Conservation (phyloP, 805 yeast species). For the Lipomyces yamanashiensis region DNA sequence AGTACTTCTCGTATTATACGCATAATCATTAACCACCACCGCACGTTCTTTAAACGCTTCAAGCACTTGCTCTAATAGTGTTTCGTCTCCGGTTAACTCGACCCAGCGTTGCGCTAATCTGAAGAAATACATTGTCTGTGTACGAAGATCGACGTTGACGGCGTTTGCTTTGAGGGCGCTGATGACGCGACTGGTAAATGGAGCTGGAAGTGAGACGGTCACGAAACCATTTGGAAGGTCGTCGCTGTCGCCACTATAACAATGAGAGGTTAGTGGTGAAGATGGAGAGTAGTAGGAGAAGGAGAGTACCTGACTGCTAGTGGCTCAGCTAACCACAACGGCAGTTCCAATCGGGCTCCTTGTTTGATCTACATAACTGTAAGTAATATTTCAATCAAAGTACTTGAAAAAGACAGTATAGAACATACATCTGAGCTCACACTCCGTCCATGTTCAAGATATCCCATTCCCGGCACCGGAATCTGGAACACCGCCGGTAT, state of each 20-base stretch:
- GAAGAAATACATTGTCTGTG: slow-evolving; percentile 69
- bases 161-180: slow-evolving; percentile 84
- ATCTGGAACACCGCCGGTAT: slow-evolving; percentile 80
- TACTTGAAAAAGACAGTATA: too few relatives aligned
- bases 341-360: slow-evolving; percentile 73
- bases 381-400: background rate
- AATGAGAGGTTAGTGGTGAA: slow-evolving; percentile 42
- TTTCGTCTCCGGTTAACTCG: slow-evolving; percentile 66
- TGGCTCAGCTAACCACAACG: slow-evolving; percentile 85
- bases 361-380: slow-evolving; percentile 50
- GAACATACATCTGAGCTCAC: slow-evolving; percentile 25
- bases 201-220: slow-evolving; percentile 71
- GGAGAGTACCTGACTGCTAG: slow-evolving; percentile 59
- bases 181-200: slow-evolving; percentile 64
- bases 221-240: slow-evolving; percentile 55
- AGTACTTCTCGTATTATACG: slow-evolving; percentile 53
- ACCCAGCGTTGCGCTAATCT: slow-evolving; percentile 78
- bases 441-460: slow-evolving; percentile 54
- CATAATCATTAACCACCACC: slow-evolving; percentile 71
- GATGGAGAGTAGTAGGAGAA: slow-evolving; percentile 41
- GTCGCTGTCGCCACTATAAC: slow-evolving; percentile 38
- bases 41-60: slow-evolving; percentile 65
- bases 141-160: slow-evolving; percentile 64
- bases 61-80: slow-evolving; percentile 56
- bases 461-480: slow-evolving; percentile 85